phyloP scores from a whole-genome alignment of 169 alveolate genomes.

The Babesia bigemina region DNA sequence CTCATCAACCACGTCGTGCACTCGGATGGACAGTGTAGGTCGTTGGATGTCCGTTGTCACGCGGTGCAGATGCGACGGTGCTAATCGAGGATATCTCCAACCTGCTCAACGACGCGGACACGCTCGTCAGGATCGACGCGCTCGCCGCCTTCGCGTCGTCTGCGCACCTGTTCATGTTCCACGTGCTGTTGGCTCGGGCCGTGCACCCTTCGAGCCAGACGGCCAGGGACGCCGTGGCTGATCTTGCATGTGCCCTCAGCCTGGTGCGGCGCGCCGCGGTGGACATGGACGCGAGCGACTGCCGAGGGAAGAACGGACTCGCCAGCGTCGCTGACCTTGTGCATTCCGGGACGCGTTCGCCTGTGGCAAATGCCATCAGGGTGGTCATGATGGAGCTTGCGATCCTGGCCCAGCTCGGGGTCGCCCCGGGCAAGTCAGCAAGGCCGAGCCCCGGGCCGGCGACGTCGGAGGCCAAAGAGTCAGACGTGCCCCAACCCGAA shows the following conservation, averaged over 20 bases:
- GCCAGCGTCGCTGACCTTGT: conserved; percentile 19
- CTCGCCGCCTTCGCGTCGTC: conserved; percentile 36
- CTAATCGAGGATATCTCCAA: conserved; percentile 65
- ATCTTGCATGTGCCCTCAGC: conserved; percentile 31
- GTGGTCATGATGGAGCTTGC: conserved; percentile 38
- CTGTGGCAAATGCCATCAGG: conserved; percentile 26
- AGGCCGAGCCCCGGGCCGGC: background rate
- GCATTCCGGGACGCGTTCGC: background rate
- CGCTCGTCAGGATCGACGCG: conserved; percentile 36
- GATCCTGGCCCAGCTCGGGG: conserved; percentile 28
- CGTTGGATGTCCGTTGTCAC: background rate
- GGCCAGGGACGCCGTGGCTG: conserved; percentile 29
- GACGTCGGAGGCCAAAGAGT: background rate
- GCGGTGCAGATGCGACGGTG: conserved; percentile 37
- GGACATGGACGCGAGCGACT: conserved; percentile 23
- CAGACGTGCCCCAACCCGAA: background rate
- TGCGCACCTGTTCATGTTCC: conserved; percentile 42
- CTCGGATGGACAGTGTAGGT: conserved; percentile 64
- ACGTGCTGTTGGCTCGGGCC: conserved; percentile 23
- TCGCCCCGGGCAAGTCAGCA: conserved; percentile 1
- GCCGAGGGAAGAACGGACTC: conserved; percentile 4
- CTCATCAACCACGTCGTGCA: conserved; percentile 40
- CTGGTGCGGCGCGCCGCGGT: conserved; percentile 22
- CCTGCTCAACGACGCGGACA: conserved; percentile 48
- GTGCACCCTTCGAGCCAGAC: conserved; percentile 7